Conservation (phyloP, 202 grass and related monocot genomes). For the Schoenoplectus triqueter region DNA sequence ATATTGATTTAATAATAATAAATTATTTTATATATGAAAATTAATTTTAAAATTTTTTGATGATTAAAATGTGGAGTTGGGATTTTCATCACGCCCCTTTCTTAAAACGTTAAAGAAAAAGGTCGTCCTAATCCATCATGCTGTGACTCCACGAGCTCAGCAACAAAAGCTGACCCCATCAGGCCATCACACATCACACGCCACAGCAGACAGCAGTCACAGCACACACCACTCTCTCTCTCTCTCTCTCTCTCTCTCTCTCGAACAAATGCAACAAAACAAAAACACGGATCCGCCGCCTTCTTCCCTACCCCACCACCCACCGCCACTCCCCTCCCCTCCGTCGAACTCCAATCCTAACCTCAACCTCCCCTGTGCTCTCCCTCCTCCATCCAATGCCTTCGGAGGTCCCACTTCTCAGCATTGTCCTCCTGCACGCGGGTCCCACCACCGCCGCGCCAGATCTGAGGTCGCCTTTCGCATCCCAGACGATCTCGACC, state of each 20-base stretch:
- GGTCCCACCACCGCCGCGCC: conserved; percentile 78
- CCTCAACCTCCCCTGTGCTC: conserved; percentile 40
- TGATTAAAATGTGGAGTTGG: too few species aligned
- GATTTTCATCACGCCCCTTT: too few species aligned
- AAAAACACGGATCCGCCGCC: conserved; percentile 30
- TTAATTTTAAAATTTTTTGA: too few species aligned
- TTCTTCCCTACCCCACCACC: conserved; percentile 18
- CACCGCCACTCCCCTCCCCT: conserved; percentile 55
- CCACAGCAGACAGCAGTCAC: too few species aligned
- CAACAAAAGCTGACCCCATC: too few species aligned
- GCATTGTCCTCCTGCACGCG: conserved; percentile 46
- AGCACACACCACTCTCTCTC: neutral
- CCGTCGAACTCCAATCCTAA: neutral
- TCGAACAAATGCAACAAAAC: conserved; percentile 24
- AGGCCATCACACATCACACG: too few species aligned
- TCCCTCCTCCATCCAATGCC: neutral
- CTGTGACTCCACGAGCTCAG: too few species aligned
- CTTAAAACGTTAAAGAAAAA: too few species aligned
- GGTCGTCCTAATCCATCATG: too few species aligned
- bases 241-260: neutral
- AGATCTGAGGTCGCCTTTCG: conserved; percentile 97
- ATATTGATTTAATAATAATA: too few species aligned
- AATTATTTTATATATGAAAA: too few species aligned
- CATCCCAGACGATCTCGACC: conserved; percentile 75
- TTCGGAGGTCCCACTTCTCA: neutral